These are phyloP conservation scores for Bothriochloa decipiens DNA, from an alignment of 176 grass and related monocot genomes.

Conservation along the genomic window DNA sequence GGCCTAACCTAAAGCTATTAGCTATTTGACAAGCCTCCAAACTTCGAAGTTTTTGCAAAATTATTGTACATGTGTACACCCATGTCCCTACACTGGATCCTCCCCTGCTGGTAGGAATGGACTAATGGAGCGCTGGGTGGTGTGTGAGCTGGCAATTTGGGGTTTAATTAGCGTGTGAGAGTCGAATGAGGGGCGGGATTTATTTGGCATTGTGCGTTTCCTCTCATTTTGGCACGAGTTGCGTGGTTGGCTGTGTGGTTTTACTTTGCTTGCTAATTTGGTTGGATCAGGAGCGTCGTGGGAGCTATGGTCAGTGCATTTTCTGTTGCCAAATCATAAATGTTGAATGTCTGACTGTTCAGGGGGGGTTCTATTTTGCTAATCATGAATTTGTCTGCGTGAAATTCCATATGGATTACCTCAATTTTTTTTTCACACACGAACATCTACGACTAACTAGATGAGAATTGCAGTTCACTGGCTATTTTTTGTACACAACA, in stretches of 20 bases:
- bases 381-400: not conserved
- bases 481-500: not conserved
- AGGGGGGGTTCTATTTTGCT: too few species aligned
- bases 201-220: not conserved
- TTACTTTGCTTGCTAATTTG: not conserved
- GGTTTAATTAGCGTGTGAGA: not conserved
- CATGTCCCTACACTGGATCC: too few species aligned
- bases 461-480: not conserved
- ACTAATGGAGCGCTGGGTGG: not conserved
- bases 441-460: not conserved
- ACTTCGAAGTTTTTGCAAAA: too few species aligned
- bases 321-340: not conserved
- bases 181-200: not conserved
- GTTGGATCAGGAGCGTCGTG: not conserved
- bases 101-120: too few species aligned
- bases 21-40: too few species aligned
- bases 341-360: not conserved
- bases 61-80: too few species aligned
- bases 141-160: not conserved
- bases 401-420: not conserved
- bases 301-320: not conserved
- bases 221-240: not conserved
- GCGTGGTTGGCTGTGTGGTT: not conserved
- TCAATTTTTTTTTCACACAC: not conserved
- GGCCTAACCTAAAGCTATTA: too few species aligned